These are phyloP conservation scores for Dunaliella sp. DNA, from an alignment of 139 green algal genomes.

Conservation along the genomic window DNA sequence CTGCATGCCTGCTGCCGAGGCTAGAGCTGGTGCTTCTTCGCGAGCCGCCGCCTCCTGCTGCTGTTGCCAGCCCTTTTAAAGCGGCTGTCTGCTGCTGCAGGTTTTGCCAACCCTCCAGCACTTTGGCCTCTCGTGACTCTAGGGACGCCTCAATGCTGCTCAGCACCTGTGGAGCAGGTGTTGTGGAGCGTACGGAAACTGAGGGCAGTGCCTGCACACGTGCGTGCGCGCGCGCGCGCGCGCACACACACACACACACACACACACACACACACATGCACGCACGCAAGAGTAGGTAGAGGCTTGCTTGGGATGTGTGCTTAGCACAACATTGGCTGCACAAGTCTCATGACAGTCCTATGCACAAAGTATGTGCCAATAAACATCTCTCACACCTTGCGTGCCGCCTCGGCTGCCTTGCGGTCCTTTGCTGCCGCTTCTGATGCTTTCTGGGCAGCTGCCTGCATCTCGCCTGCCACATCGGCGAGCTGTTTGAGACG, in stretches of 20 bases:
- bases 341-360: no score
- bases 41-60: not conserved
- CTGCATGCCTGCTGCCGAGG: not conserved
- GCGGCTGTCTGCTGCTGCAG: constrained; percentile 7
- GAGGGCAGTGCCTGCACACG: no score
- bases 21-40: not conserved
- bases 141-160: constrained; percentile 9
- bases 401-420: constrained; percentile 3
- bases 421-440: not conserved
- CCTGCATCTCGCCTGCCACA: not conserved
- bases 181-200: no score
- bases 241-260: not conserved
- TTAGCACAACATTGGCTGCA: no score
- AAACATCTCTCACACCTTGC: constrained; percentile 15
- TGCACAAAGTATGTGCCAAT: no score
- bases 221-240: not conserved
- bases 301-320: no score
- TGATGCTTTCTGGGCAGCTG: not conserved
- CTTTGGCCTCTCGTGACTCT: not conserved
- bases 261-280: not conserved
- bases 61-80: not conserved
- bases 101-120: not conserved
- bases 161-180: constrained; percentile 13
- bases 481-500: not conserved
- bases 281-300: no score